Evolutionary conservation across 495 filamentous ascomycete species (phyloP).

Genomic region (Aspergillus biplanus): DNA sequence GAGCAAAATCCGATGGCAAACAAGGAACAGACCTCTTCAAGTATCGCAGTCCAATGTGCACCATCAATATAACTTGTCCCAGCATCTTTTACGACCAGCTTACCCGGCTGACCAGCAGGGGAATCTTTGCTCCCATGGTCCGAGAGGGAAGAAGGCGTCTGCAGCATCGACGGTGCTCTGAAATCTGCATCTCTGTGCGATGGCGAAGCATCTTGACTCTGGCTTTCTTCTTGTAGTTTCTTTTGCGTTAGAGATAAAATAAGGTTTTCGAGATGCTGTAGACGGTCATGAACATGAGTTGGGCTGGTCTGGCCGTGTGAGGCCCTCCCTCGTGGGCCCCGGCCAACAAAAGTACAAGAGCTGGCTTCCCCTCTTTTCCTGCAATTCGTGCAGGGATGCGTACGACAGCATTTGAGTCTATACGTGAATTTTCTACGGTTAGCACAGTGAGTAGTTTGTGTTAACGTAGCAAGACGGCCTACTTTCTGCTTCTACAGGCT

Average conservation of each 20-base stretch:
- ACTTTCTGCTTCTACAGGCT: conserved; percentile 56
- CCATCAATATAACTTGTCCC: conserved; percentile 53
- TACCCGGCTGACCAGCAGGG: conserved; percentile 59
- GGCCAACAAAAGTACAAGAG: conserved; percentile 48
- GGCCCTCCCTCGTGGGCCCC: conserved; percentile 38
- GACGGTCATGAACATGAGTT: conserved; percentile 48
- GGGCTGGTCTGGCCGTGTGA: conserved; percentile 39
- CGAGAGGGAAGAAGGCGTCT: neutral
- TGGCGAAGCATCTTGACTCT: neutral
- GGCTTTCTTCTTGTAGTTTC: conserved; percentile 29
- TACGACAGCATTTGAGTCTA: conserved; percentile 58
- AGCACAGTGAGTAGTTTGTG: neutral
- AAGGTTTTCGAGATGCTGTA: conserved; percentile 57
- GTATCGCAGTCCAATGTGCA: conserved; percentile 54
- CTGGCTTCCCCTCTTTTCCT: conserved; percentile 47
- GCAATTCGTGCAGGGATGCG: conserved; percentile 54
- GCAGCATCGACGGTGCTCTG: neutral
- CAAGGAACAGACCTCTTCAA: conserved; percentile 49
- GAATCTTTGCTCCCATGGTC: conserved; percentile 1
- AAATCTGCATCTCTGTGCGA: neutral
- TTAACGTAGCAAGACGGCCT: conserved; percentile 17
- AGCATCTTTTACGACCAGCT: conserved; percentile 65
- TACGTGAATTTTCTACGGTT: conserved; percentile 2
- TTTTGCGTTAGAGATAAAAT: conserved; percentile 51
- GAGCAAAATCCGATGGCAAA: conserved; percentile 11